These are phyloP conservation scores for Penicillium fimorum DNA, from an alignment of 495 filamentous ascomycete genomes.

Conservation along the genomic window DNA sequence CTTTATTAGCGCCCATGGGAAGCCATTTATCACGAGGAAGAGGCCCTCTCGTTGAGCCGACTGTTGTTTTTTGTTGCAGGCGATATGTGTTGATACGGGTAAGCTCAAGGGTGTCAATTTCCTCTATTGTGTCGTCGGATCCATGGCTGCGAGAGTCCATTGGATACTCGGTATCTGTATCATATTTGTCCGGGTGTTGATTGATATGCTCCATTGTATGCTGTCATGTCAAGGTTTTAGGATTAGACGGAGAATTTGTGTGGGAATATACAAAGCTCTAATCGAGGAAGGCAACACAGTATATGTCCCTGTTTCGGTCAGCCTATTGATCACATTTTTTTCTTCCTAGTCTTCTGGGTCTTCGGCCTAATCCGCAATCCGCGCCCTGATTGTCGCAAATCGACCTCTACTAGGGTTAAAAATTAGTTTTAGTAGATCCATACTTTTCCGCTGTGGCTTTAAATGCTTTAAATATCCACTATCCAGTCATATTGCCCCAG, in stretches of 20 bases:
- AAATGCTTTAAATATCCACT: conserved; percentile 1
- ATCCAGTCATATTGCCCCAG: neutral
- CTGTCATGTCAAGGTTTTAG: neutral
- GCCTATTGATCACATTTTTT: neutral
- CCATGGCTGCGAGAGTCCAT: conserved; percentile 9
- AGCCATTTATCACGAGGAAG: conserved; percentile 30
- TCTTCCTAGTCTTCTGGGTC: neutral
- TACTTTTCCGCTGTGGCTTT: conserved; percentile 19
- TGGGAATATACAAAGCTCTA: neutral
- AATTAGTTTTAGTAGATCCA: conserved; percentile 8
- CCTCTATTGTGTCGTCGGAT: conserved; percentile 12
- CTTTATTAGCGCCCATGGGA: conserved; percentile 35
- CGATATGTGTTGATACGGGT: conserved; percentile 33
- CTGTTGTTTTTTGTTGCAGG: conserved; percentile 29
- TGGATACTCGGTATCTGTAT: neutral
- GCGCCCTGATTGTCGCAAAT: conserved; percentile 7
- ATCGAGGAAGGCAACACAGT: neutral
- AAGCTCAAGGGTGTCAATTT: conserved; percentile 21
- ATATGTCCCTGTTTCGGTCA: conserved; percentile 1
- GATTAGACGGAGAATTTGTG: neutral
- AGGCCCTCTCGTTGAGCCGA: conserved; percentile 29
- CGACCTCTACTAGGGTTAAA: conserved; percentile 5
- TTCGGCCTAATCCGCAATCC: conserved; percentile 2
- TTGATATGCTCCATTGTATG: neutral
- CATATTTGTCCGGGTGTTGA: neutral